A percentile compares a stretch with the other conserved stretches of the same genome.
Conservation (phyloP, 345 rosid genomes). For the Dimocarpus longan region DNA sequence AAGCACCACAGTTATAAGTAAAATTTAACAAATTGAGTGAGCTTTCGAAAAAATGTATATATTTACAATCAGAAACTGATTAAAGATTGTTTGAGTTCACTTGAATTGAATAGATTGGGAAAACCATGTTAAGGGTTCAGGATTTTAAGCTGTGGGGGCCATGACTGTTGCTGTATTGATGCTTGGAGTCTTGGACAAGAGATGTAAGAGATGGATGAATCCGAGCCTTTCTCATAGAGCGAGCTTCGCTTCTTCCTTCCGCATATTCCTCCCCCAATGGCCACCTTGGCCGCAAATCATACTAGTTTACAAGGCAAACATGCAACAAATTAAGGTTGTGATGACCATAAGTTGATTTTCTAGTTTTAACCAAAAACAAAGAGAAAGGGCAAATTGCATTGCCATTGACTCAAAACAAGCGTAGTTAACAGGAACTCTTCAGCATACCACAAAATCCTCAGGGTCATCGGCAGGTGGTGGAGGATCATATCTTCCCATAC, state of each 20-base stretch:
- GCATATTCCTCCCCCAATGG: conserved; percentile 86
- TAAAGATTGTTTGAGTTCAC: background rate
- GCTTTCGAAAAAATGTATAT: background rate
- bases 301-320: conserved; percentile 47
- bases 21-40: background rate
- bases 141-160: conserved; percentile 4
- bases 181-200: conserved; percentile 47
- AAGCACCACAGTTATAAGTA: background rate
- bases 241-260: conserved; percentile 80
- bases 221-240: conserved; percentile 73
- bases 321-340: background rate
- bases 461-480: conserved; percentile 80
- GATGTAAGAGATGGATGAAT: conserved; percentile 93
- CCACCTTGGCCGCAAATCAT: conserved; percentile 94
- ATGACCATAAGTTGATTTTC: background rate
- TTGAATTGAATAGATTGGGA: background rate
- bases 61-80: background rate
- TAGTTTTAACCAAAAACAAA: background rate
- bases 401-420: background rate
- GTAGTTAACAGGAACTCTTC: background rate
- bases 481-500: conserved; percentile 89
- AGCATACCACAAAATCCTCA: conserved; percentile 68
- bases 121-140: background rate
- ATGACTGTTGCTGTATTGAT: conserved; percentile 24
- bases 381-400: background rate